Base-by-base conservation (phyloP, 1,139 yeast genomes). In the Yamadazyma pseudoaaseri region DNA sequence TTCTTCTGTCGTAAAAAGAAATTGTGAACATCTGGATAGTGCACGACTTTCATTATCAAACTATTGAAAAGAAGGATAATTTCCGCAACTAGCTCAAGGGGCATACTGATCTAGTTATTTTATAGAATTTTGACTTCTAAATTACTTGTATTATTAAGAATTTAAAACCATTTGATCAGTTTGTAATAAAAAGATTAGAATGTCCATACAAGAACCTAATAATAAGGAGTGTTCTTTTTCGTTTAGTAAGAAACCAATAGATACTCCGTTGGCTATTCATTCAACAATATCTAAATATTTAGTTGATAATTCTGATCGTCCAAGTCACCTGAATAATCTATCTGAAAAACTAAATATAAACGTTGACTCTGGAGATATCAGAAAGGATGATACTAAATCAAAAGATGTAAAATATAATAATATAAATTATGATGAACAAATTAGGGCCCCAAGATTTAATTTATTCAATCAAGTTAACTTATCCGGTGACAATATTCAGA, bases 361-460 rank as follows among this genome's bases (percentile, higher is more conserved):
- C 8, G 35, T 35, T 8, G 34, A 36, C 16, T 14, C 34, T 9
- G 31, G 23, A 16, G 41, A 31, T 18, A 34, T 38, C 23, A 45
- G 31, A 23, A 38, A 45, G 9, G 41, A 16, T 4, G 29, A 26
- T 7, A 30, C 28, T 16, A 35, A 27, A 11, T 15, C 27, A 13
- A 26, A 30, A 25, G 32, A 17, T 9, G 11, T 16, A 4, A 23
- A 23, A 23, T 46, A 49, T 29, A 55, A 54, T 31, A 58, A 60
- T 31, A 50, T 65, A 33, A 62, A 68, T 44, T 66, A 67, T 41
- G 68, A 68, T 39, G 70, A 69, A 39, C 71, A 65, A 43, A 69
- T 69, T 29, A 46, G 74, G 39, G 71, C 70, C 17, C 75, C 74
- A 4, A 45, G 73, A 26, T 65, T 68, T 61, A 45, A 42, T 20